A percentile compares a stretch with the other conserved stretches of the same genome.
Evolutionary conservation across 1,284 basidiomycete species (phyloP).

Genomic region (Leccinum solheimii): DNA sequence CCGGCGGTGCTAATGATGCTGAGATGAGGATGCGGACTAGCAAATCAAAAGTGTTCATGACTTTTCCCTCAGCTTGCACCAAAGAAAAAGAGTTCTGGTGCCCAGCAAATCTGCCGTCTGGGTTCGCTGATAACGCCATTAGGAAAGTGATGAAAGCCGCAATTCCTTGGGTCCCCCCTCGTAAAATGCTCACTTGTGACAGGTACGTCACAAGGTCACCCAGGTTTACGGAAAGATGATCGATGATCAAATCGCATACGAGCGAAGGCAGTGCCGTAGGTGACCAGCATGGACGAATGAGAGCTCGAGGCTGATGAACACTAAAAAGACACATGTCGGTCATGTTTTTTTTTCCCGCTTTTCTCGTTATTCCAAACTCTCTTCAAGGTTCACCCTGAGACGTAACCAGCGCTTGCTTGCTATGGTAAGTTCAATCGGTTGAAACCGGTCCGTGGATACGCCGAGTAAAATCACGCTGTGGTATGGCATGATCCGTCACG

Average conservation of each 20-base stretch:
- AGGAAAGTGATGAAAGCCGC: conserved; percentile 18
- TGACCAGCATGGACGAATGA: background rate
- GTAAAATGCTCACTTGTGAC: conserved; percentile 20
- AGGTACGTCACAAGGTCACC: conserved; percentile 15
- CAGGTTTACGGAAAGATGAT: conserved; percentile 9
- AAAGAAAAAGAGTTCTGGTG: conserved; percentile 3
- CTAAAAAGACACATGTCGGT: conserved; percentile 3
- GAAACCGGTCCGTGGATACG: conserved; percentile 11
- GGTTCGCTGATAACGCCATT: conserved; percentile 24
- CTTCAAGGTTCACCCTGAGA: conserved; percentile 10
- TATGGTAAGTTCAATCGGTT: conserved; percentile 4
- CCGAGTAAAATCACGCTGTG: conserved; percentile 4
- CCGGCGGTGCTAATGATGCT: background rate
- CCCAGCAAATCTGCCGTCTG: conserved; percentile 11
- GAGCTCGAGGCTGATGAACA: background rate
- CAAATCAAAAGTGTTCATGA: conserved; percentile 4
- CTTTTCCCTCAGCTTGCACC: background rate
- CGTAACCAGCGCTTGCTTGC: conserved; percentile 6
- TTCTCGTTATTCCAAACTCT: conserved; percentile 1
- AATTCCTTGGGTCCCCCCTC: conserved; percentile 13
- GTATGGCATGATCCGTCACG: conserved; percentile 19
- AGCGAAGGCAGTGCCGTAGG: conserved; percentile 20
- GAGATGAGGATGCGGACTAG: background rate
- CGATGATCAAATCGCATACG: conserved; percentile 16
- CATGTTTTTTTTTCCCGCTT: conserved; percentile 11